Base-by-base conservation (phyloP, 352 stramenopile genomes). In the Phytophthora hybrid region DNA sequence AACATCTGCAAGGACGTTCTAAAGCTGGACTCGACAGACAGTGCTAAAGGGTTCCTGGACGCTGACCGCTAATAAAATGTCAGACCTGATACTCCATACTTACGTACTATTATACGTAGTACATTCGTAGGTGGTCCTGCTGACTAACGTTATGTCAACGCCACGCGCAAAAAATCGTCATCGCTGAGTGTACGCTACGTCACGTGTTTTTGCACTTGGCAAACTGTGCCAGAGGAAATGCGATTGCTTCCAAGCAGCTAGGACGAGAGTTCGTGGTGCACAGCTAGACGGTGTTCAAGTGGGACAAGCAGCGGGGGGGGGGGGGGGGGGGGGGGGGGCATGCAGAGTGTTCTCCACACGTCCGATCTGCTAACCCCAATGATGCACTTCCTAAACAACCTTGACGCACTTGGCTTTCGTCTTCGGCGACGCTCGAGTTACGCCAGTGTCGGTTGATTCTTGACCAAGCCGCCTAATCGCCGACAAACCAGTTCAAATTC, bases 361-460 rank as follows among this genome's bases (percentile, higher is more conserved):
- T 46, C 49, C 4, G 51, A 59, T 31, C 4, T 59, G 6, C 21
- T 53, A 2, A 59, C 49, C 11, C 19, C 31, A 39, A 32, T 66
- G 13, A 6, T 67, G 18, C 29, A 8, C 2, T 6, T 59, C 7
- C n/a, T 67, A 14, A 32, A 37, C 0, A 59, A 31, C 13, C 10
- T 59, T 3, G 19, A 66, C 18, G 59, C n/a, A 66, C 16, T 13
- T 59, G 8, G 39, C 23, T 29, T 55, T 63, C 23, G 23, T 63
- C 8, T 44, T 63, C 54, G 18, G 41, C 6, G 41, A n/a, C 41
- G 41, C 41, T n/a, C 16, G 18, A 9, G n/a, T 51, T 51, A 51
- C 41, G 4, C 41, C 16, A 49, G 13, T 49, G 41, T 19, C 16
- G 16, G 13, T 19, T 49, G 14, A n/a, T 49, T 49, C 4, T 7